phyloP scores from a whole-genome alignment of 2,329 filamentous ascomycete species.

The Epichloe typhina region DNA sequence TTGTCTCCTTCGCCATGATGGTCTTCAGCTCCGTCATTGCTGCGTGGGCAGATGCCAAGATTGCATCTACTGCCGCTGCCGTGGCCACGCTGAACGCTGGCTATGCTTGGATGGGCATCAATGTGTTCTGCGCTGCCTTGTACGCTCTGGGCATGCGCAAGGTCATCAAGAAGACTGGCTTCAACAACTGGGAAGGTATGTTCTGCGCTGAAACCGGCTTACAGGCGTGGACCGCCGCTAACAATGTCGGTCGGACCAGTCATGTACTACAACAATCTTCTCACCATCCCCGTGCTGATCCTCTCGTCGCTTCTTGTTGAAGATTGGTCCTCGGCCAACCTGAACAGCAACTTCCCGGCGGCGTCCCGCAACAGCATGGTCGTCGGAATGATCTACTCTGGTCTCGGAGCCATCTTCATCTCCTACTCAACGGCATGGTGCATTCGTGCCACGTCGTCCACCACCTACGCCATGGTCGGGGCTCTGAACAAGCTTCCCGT shows the following conservation, averaged over 20 bases:
- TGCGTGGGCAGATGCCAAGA: slow-evolving; percentile 86
- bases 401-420: slow-evolving; percentile 88
- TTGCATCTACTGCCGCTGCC: slow-evolving; percentile 47
- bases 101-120: slow-evolving; percentile 96
- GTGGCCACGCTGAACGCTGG: slow-evolving; percentile 87
- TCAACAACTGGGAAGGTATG: slow-evolving; percentile 98
- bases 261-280: slow-evolving; percentile 99
- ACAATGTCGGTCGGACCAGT: slow-evolving; percentile 40
- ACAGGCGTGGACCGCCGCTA: background rate
- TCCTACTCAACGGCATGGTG: slow-evolving; percentile 99
- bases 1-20: slow-evolving; percentile 94
- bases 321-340: slow-evolving; percentile 81
- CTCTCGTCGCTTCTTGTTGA: slow-evolving; percentile 70
- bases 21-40: slow-evolving; percentile 88
- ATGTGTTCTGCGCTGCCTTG: slow-evolving; percentile 85
- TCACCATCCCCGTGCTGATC: slow-evolving; percentile 86
- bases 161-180: slow-evolving; percentile 98
- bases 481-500: slow-evolving; percentile 97
- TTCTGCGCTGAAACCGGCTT: background rate
- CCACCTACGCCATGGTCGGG: slow-evolving; percentile 97
- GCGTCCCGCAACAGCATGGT: slow-evolving; percentile 68
- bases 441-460: slow-evolving; percentile 91
- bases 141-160: slow-evolving; percentile 93
- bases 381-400: slow-evolving; percentile 85
- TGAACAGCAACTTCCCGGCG: slow-evolving; percentile 74